Evolutionary conservation across 441 rosid species (phyloP).

Genomic region (Populus hybrid): DNA sequence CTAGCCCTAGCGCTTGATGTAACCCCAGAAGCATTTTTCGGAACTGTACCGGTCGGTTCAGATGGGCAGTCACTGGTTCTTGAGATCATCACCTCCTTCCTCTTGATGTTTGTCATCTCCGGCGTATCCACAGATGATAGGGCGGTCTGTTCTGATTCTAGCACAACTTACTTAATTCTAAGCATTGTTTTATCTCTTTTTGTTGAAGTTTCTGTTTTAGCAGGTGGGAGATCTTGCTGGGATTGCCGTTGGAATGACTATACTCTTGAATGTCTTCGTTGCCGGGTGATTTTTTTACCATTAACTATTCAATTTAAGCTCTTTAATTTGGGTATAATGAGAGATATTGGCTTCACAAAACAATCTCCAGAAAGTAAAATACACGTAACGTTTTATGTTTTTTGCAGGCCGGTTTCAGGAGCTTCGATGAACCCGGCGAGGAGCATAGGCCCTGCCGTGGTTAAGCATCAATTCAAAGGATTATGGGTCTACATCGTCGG

Average conservation of each 20-base stretch:
- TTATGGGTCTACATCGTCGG: constrained; percentile 69
- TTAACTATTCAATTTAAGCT: background rate
- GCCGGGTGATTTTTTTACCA: constrained; percentile 46
- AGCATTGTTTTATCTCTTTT: background rate
- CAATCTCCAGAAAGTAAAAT: background rate
- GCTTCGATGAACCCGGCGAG: constrained; percentile 91
- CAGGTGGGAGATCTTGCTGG: constrained; percentile 61
- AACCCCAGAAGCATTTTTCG: constrained; percentile 49
- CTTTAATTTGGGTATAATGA: background rate
- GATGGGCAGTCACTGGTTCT: constrained; percentile 42
- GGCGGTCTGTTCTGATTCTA: constrained; percentile 34
- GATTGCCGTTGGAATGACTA: constrained; percentile 73
- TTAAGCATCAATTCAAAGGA: constrained; percentile 44
- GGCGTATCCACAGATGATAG: constrained; percentile 40
- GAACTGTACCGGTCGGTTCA: constrained; percentile 64
- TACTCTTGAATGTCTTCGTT: constrained; percentile 60
- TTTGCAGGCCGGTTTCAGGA: constrained; percentile 65
- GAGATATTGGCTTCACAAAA: background rate
- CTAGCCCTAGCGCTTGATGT: constrained; percentile 40
- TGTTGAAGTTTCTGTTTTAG: background rate
- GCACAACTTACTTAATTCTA: background rate
- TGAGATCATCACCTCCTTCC: constrained; percentile 32
- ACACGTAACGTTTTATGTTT: background rate
- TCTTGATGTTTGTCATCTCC: background rate
- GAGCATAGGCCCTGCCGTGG: constrained; percentile 74